Evolutionary conservation across 495 filamentous ascomycete species (phyloP), one percentile per base, ranked within the genome.

Genomic region (Podospora comata): DNA sequence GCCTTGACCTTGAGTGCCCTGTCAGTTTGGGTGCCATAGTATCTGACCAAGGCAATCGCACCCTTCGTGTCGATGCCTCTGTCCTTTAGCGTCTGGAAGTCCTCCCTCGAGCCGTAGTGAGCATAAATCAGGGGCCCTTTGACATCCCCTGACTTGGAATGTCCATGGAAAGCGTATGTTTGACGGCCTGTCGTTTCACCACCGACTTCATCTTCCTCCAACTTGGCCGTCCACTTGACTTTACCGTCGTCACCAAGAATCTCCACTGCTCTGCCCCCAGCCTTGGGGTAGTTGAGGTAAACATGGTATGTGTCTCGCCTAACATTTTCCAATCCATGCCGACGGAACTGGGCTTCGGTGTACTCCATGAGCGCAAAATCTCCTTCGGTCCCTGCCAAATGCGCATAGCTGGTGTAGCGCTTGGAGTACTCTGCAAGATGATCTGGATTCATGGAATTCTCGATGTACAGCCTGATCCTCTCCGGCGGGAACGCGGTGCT

Each of bases 81-180:
- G 58, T 93, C 86, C 63, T 85, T 78, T 28, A 99, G 79, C 62
- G 75, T 76, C 73, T 90, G 79, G 74, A 94, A 98, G 74, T 99
- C 95, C 62, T 91, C 88, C 58, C 85, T 85, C 63, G 91, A 90
- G 16, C 96, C 95, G 72, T 93, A 96, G 74, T 97, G 97, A 26
- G 91, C 96, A 74, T 97, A 99, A 2, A 99, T 86, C 64, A 99
- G 77, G n/a, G 90, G 94, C 0, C 96, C 95, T n/a, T 85, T 90
- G 27, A 94, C 93, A 73, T 93, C 92, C 26, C 94, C 95, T 7
- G 91, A 86, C 72, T 89, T 91, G 15, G 93, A 97, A 75, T 95
- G 90, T 0, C 91, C 94, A 76, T 99, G 95, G 70, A 97, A 99
- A 16, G 86, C 87, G 28, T 82, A 81, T 0, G 91, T 92, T 71